phyloP scores from a whole-genome alignment of 345 rosid species.

The Pugionium dolabratum region DNA sequence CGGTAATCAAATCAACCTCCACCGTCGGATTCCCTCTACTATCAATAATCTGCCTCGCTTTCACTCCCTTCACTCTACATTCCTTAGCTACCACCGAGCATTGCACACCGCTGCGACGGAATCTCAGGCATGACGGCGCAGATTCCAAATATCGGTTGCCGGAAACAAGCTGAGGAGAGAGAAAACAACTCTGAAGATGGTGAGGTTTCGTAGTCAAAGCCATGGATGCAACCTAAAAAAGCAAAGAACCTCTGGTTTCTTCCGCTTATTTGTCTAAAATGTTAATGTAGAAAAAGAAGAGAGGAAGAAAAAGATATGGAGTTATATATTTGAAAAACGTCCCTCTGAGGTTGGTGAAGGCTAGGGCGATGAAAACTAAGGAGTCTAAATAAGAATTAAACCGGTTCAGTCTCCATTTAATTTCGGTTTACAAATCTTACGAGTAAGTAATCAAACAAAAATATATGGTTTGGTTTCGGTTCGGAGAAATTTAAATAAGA shows the following conservation, averaged over 20 bases:
- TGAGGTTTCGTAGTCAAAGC: conserved; percentile 53
- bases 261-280: conserved; percentile 14
- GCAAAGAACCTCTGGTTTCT: neutral
- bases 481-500: neutral
- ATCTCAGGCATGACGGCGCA: conserved; percentile 37
- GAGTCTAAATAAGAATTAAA: conserved; percentile 8
- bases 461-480: neutral
- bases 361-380: conserved; percentile 36
- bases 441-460: neutral
- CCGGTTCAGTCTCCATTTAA: conserved; percentile 11
- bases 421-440: neutral
- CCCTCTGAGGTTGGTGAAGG: conserved; percentile 34
- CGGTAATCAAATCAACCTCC: conserved; percentile 92
- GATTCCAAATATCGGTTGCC: conserved; percentile 36
- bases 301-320: neutral
- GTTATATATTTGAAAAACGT: conserved; percentile 34
- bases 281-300: neutral
- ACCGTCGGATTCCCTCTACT: conserved; percentile 98
- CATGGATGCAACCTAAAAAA: conserved; percentile 40
- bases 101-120: conserved; percentile 47
- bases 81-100: conserved; percentile 60
- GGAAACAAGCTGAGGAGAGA: conserved; percentile 34
- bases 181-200: conserved; percentile 45
- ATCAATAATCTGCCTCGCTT: conserved; percentile 97
- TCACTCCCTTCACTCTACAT: conserved; percentile 68